Percentiles rank a stretch among this genome's conserved stretches.
These are phyloP conservation scores for Mycena galericulata DNA, from an alignment of 768 basidiomycete genomes.

Conservation along the genomic window DNA sequence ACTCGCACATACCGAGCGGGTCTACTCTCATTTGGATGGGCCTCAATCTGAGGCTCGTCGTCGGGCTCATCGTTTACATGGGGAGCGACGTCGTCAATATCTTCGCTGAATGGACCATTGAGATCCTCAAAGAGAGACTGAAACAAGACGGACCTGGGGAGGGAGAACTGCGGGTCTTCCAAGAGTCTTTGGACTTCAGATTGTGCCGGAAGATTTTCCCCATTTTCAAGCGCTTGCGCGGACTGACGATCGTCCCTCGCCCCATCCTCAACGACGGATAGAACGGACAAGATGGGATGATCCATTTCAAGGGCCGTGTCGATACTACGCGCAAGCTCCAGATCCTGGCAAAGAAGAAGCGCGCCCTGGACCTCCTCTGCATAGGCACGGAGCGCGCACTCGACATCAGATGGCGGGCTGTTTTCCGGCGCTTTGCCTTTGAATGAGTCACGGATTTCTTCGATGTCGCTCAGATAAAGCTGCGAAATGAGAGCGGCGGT, in stretches of 20 bases:
- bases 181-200: slow-evolving; percentile 33
- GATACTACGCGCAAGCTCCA: slow-evolving; percentile 55
- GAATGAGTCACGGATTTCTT: slow-evolving; percentile 43
- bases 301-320: slow-evolving; percentile 54
- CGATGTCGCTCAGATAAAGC: slow-evolving; percentile 57
- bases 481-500: slow-evolving; percentile 55
- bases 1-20: neutral
- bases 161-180: slow-evolving; percentile 29
- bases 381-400: slow-evolving; percentile 58
- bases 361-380: slow-evolving; percentile 47
- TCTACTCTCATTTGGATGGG: neutral
- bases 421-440: slow-evolving; percentile 55
- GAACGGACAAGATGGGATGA: slow-evolving; percentile 43
- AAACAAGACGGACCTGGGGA: neutral
- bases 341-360: slow-evolving; percentile 49
- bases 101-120: neutral
- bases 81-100: neutral
- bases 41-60: neutral
- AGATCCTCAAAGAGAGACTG: neutral
- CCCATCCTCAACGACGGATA: slow-evolving; percentile 48
- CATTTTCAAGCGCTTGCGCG: slow-evolving; percentile 52
- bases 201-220: slow-evolving; percentile 43
- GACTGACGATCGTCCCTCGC: slow-evolving; percentile 56
- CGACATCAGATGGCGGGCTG: slow-evolving; percentile 53
- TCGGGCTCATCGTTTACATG: neutral